These are phyloP conservation scores for Kwoniella botswanensis DNA, from an alignment of 768 basidiomycete genomes.

Conservation along the genomic window DNA sequence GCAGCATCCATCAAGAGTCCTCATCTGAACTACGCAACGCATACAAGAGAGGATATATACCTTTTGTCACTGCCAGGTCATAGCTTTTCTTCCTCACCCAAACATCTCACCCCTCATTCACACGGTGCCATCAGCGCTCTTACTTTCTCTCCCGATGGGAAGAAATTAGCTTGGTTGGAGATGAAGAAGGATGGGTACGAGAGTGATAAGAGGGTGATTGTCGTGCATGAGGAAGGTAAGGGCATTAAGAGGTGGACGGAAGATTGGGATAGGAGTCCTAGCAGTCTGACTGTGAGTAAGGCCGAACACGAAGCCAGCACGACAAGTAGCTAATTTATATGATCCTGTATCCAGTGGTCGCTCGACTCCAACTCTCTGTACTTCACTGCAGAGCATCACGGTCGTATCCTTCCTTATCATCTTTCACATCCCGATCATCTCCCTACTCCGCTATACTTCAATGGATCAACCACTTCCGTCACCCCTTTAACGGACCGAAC, in stretches of 20 bases:
- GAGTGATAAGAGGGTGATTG: conserved; percentile 73
- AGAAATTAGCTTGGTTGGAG: conserved; percentile 85
- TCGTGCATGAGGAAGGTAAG: conserved; percentile 67
- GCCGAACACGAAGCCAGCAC: no score
- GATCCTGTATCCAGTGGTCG: conserved; percentile 67
- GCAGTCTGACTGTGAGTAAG: conserved; percentile 64
- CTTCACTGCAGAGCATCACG: conserved; percentile 77
- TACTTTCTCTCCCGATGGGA: conserved; percentile 69
- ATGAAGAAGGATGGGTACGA: conserved; percentile 87
- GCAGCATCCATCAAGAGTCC: conserved; percentile 88
- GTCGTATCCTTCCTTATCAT: conserved; percentile 62
- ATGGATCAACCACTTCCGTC: conserved; percentile 56
- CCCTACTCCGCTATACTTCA: conserved; percentile 47
- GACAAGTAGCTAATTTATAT: not conserved
- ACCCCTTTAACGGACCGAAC: conserved; percentile 68
- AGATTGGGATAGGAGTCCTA: conserved; percentile 82
- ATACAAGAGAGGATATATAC: conserved; percentile 84
- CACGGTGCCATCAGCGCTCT: conserved; percentile 84
- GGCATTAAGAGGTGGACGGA: conserved; percentile 68
- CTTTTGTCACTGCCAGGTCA: conserved; percentile 35
- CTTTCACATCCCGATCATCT: conserved; percentile 41
- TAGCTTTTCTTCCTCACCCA: conserved; percentile 52
- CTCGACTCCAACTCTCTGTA: conserved; percentile 72
- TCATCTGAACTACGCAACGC: conserved; percentile 73
- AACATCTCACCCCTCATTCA: conserved; percentile 76